Conservation (phyloP, 2,329 filamentous ascomycete species). For the Hypoxylon sp. region DNA sequence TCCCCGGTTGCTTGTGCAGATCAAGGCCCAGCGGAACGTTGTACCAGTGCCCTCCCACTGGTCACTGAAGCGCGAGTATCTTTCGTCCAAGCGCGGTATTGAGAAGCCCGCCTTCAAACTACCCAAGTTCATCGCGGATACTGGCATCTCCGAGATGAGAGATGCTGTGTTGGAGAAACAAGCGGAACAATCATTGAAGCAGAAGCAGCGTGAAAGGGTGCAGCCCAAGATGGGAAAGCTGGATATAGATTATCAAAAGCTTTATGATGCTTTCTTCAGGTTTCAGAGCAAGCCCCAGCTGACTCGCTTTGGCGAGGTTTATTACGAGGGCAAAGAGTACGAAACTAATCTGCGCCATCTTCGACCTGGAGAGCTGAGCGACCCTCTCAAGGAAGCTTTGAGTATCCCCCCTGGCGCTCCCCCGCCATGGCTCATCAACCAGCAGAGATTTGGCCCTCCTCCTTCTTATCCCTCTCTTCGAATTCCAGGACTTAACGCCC, state of each 20-base stretch:
- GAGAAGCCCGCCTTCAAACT: slow-evolving; percentile 94
- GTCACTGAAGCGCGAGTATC: slow-evolving; percentile 95
- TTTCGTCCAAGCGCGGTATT: slow-evolving; percentile 95
- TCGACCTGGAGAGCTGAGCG: slow-evolving; percentile 86
- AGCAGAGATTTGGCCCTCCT: slow-evolving; percentile 91
- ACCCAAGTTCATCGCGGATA: slow-evolving; percentile 96
- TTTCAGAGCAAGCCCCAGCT: slow-evolving; percentile 96
- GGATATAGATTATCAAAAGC: slow-evolving; percentile 97
- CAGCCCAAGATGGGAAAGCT: slow-evolving; percentile 96
- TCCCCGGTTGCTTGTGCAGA: slow-evolving; percentile 86
- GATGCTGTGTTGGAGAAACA: slow-evolving; percentile 97
- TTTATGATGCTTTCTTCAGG: slow-evolving; percentile 98
- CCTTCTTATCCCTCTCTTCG: slow-evolving; percentile 96
- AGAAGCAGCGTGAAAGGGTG: slow-evolving; percentile 93
- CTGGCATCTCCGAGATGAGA: slow-evolving; percentile 96
- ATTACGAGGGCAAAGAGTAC: slow-evolving; percentile 98
- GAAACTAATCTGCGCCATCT: slow-evolving; percentile 94
- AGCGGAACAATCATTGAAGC: slow-evolving; percentile 87
- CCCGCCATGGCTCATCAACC: slow-evolving; percentile 96
- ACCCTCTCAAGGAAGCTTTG: slow-evolving; percentile 88
- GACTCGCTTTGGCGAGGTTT: slow-evolving; percentile 97
- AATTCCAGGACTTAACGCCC: slow-evolving; percentile 92
- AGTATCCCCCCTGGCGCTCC: slow-evolving; percentile 93
- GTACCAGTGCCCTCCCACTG: slow-evolving; percentile 94
- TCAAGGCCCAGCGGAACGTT: slow-evolving; percentile 94